Evolutionary conservation across 2,329 filamentous ascomycete genomes (phyloP), one percentile per base, ranked within the genome.

Genomic region (Xylaria sp.): DNA sequence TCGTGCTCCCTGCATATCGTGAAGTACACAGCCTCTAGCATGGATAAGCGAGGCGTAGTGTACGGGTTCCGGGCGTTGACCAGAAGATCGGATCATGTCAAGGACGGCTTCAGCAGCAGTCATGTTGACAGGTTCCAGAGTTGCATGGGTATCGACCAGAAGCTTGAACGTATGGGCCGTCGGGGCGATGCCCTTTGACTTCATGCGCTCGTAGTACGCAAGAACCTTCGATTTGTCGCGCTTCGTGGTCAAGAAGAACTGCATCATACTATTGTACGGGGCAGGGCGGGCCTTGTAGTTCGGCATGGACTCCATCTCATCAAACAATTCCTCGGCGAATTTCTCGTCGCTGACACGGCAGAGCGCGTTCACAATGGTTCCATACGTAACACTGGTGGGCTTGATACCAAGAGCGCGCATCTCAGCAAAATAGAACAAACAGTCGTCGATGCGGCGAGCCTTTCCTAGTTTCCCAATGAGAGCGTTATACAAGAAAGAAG

Each of bases 201-300:
- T 90, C 96, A 99, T 98, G 71, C 95, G 93, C 81, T 97, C 91
- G 79, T 97, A 98, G 86, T 98, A 99, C 39, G 91, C 87, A 28
- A 99, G 87, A 5, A 98, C 95, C 89, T 98, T 98, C 80, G 87
- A 84, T 83, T 96, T 95, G 81, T 99, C 95, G 63, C 94, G 93
- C 88, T 98, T 98, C 65, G 95, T 98, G 66, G 93, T 97, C 74
- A 98, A 86, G 88, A 98, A 99, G 84, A 97, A 98, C 80, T 99
- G 96, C 90, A 99, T 99, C 90, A 99, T 92, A 82, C 94, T 97
- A 86, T 99, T 98, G 87, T 99, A 99, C 0, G 96, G 96, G 28
- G 96, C 96, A 31, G 96, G 94, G 10, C 96, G 92, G 50, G 96
- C 94, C 86, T 98, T 98, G 88, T 99, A 99, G 85, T 99, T 99